Base-by-base conservation (phyloP, 371 early-diverging fungal genomes). In the Apophysomyces trapeziformis region DNA sequence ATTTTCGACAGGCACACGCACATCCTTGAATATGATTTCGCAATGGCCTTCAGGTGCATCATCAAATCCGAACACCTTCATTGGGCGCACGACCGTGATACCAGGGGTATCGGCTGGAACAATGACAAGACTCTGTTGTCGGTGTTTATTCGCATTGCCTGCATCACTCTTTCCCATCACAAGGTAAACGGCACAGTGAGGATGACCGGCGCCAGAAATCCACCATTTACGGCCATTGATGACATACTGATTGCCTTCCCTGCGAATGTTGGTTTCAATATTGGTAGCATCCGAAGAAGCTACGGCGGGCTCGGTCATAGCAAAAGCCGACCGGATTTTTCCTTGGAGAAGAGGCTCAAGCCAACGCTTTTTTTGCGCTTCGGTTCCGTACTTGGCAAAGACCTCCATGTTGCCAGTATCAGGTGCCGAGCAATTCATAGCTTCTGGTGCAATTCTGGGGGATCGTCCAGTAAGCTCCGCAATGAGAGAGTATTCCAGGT, bases 371-470 rank as follows among this genome's bases (percentile, higher is more conserved):
- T 97, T 96, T 77, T 98, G 98, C 38, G 76, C 93, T 16, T 79
- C 78, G 5, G 85, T 88, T 45, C 97, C 99, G 77, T 96, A 98
- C 82, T 96, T 95, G 58, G 95, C 94, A 65, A 98, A 89, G 37
- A 98, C 96, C 77, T 98, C 97, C 97, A 98, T 98, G 86, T 98
- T 98, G 60, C 99, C 99, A 5, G 97, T 97, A 70, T 98, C 99
- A 7, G 97, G 97, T n/a, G 97, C 96, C 43, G 90, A 85, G 81
- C 95, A 95, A 89, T 98, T 97, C 84, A 89, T 77, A 50, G 89
- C 90, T 81, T 96, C 96, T 50, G 96, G 93, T 7, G 95, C 96
- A 32, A 95, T 63, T 26, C 75, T 80, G 38, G 89, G 83, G 57
- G 84, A 87, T 38, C 93, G 89, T 41, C 97, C 98, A 70, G 93